phyloP scores from a whole-genome alignment of 306 rosid genomes.

The Gillenia trifoliata region DNA sequence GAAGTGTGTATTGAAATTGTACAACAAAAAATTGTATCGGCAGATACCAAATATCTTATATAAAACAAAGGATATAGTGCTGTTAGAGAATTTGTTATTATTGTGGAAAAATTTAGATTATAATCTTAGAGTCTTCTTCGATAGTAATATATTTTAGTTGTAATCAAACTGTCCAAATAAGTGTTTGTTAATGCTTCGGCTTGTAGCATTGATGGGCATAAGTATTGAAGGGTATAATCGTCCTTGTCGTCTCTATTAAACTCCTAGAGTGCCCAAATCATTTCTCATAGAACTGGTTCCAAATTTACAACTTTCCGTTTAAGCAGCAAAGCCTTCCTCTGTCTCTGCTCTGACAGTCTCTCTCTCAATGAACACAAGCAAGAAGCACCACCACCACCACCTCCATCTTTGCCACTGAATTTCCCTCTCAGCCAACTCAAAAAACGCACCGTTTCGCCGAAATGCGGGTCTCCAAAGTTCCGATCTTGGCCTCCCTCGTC shows the following conservation, averaged over 20 bases:
- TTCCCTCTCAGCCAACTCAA: constrained; percentile 5
- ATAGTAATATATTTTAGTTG: no score
- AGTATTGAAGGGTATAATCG: background rate
- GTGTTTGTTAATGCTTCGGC: no score
- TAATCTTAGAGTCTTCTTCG: no score
- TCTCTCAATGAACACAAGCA: constrained; percentile 39
- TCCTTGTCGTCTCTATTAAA: background rate
- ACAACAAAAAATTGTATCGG: no score
- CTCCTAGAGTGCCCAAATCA: background rate
- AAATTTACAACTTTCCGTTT: background rate
- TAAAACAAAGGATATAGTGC: no score
- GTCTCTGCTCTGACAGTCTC: background rate
- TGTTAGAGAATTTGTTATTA: no score
- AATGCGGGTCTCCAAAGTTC: constrained; percentile 41
- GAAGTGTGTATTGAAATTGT: no score
- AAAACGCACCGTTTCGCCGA: constrained; percentile 7
- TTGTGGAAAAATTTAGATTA: no score
- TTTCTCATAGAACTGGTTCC: background rate
- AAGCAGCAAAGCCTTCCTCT: background rate
- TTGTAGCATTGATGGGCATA: no score
- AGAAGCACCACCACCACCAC: constrained; percentile 10
- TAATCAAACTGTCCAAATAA: no score
- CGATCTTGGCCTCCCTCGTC: constrained; percentile 26
- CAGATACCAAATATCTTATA: no score
- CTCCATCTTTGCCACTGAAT: constrained; percentile 24